Evolutionary conservation across 371 early-diverging fungal genomes (phyloP).

Genomic region (Mucor velutinosus): DNA sequence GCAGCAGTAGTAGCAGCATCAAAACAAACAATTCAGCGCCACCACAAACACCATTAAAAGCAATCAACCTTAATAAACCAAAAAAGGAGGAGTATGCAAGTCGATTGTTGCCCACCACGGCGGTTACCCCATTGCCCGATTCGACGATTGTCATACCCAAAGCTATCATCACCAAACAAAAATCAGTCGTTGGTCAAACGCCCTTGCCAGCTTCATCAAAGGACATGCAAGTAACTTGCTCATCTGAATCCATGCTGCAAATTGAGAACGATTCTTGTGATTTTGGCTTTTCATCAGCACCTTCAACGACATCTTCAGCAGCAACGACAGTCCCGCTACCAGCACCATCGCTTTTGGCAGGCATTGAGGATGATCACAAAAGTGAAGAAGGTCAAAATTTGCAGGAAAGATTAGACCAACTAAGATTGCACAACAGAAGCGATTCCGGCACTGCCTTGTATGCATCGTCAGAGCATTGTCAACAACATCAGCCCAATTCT

Average conservation of each 20-base stretch:
- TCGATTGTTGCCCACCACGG: conserved; percentile 18
- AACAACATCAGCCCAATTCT: not conserved
- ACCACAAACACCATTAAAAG: not conserved
- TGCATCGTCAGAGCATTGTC: not conserved
- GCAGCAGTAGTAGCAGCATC: conserved; percentile 9
- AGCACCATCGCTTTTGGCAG: not conserved
- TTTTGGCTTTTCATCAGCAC: conserved; percentile 18
- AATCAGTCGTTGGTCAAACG: not conserved
- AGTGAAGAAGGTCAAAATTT: not conserved
- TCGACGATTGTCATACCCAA: conserved; percentile 7
- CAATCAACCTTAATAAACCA: not conserved
- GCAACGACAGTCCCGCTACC: not conserved
- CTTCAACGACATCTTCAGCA: conserved; percentile 9
- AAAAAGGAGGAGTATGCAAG: conserved; percentile 16
- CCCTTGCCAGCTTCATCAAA: not conserved
- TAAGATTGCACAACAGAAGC: not conserved
- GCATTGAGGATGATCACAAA: not conserved
- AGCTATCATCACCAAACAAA: conserved; percentile 5
- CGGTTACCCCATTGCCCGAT: not conserved
- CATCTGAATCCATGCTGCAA: conserved; percentile 3
- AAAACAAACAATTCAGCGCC: not conserved
- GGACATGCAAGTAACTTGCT: not conserved
- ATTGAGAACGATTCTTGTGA: conserved; percentile 1
- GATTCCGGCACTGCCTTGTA: not conserved
- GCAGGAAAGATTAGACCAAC: not conserved